A percentile compares a stretch with the other conserved stretches of the same genome.
phyloP scores from a whole-genome alignment of 495 filamentous ascomycete species.

The Chaetomium tenue region DNA sequence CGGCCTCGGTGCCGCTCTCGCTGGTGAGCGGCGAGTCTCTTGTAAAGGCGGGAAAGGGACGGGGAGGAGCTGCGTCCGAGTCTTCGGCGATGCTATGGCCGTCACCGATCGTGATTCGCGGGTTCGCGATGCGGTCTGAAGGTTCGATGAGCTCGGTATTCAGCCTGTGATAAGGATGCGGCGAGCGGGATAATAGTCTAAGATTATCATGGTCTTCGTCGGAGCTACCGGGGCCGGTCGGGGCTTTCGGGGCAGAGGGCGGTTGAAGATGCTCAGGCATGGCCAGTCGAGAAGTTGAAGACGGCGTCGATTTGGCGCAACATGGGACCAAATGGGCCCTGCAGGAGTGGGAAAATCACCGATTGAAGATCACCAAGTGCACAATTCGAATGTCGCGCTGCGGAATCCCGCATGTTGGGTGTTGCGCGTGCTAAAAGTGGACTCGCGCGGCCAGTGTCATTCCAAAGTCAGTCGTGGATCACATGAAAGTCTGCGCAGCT shows the following conservation, averaged over 20 bases:
- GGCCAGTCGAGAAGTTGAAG: slow-evolving; percentile 22
- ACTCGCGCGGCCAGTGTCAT: not conserved
- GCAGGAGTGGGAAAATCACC: not conserved
- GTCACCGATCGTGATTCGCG: not conserved
- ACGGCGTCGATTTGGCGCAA: slow-evolving; percentile 13
- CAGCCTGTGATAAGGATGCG: slow-evolving; percentile 70
- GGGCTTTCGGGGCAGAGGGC: slow-evolving; percentile 18
- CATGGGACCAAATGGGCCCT: slow-evolving; percentile 10
- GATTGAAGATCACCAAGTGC: not conserved
- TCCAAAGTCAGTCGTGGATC: not conserved
- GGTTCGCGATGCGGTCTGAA: slow-evolving; percentile 34
- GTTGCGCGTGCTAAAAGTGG: not conserved
- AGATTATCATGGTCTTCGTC: slow-evolving; percentile 34
- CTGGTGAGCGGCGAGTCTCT: slow-evolving; percentile 60
- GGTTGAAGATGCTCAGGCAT: slow-evolving; percentile 45
- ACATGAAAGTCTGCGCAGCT: slow-evolving; percentile 8
- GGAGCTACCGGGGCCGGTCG: slow-evolving; percentile 20
- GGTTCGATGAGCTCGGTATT: slow-evolving; percentile 50
- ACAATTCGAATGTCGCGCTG: not conserved
- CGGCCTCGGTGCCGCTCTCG: slow-evolving; percentile 88
- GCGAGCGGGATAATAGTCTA: slow-evolving; percentile 65
- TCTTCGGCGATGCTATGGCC: not conserved
- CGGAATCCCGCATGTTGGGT: slow-evolving; percentile 5
- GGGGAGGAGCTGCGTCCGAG: not conserved
- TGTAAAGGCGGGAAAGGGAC: slow-evolving; percentile 29